phyloP scores from a whole-genome alignment of 352 stramenopile species.

The Sclerospora graminicola region DNA sequence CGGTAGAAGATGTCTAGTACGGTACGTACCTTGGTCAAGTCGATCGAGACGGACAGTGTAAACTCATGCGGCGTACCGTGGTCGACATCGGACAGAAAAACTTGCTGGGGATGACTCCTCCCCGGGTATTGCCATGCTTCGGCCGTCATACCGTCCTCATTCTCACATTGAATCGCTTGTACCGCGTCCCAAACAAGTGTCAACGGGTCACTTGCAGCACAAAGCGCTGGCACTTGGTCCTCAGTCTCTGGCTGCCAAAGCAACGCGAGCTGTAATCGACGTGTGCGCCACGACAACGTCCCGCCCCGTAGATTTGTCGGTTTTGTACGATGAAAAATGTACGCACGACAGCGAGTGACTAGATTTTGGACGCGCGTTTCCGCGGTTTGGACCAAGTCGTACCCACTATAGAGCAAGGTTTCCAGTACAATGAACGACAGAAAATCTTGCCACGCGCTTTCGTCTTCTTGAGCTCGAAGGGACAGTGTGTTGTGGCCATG shows the following conservation, averaged over 20 bases:
- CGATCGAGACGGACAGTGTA: constrained; percentile 29
- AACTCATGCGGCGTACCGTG: constrained; percentile 35
- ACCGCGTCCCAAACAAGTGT: constrained; percentile 52
- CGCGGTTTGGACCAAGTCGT: constrained; percentile 26
- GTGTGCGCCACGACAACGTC: constrained; percentile 52
- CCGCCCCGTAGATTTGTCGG: constrained; percentile 48
- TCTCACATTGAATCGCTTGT: constrained; percentile 22
- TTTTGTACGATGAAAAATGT: constrained; percentile 51
- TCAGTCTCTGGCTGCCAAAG: constrained; percentile 55
- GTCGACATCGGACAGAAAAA: constrained; percentile 25
- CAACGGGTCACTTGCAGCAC: constrained; percentile 50
- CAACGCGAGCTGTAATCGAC: constrained; percentile 54
- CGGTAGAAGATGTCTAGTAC: background rate
- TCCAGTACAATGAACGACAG: constrained; percentile 62
- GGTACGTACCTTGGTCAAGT: constrained; percentile 31
- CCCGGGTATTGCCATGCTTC: constrained; percentile 35
- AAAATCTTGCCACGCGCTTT: constrained; percentile 68
- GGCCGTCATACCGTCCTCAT: constrained; percentile 22
- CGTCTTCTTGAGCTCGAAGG: constrained; percentile 34
- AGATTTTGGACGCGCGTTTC: constrained; percentile 65
- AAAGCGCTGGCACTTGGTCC: constrained; percentile 38
- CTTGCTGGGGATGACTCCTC: constrained; percentile 43
- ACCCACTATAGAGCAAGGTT: constrained; percentile 47
- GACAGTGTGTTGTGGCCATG: constrained; percentile 16
- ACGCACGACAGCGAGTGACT: constrained; percentile 59